Base-by-base conservation (phyloP, 1,139 yeast species). In the Komagataea norvegica region DNA sequence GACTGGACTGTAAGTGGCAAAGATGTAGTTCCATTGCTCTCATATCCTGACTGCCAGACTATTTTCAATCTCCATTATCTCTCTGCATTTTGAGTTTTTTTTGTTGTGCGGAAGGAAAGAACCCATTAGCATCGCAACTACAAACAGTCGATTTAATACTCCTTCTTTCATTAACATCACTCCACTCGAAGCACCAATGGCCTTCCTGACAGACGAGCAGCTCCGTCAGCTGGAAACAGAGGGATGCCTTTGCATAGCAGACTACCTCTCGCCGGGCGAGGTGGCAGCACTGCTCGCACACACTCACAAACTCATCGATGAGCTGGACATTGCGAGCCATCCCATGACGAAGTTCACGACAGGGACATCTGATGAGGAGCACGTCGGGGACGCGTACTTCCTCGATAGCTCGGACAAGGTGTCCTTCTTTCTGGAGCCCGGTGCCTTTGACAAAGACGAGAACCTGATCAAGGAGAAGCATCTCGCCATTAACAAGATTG, bases 261-360 rank as follows among this genome's bases (percentile, higher is more conserved):
- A 69, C 40, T 84, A 77, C 49, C 65, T 83, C 13, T 51, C 64
- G 2, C 51, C 56, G 1, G 64, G 61, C 2, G 70, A 73, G 34
- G 67, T 74, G 2, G 33, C 48, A 0, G 48, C 47, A 1, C 59
- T 82, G 29, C 56, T 77, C 34, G 37, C 43, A 0, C 68, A 72
- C 43, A 68, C 84, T 1, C 62, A 65, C 22, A 41, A 55, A 18
- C 59, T 83, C 19, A 64, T 82, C 33, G 49, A 57, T 1, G 64
- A 67, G 6, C 70, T 83, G 37, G 78, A 80, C 45, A 51, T 79
- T 6, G 54, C 61, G 3, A 59, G 61, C n/a, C 93, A 84, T 51
- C 93, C 94, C 10, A 60, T 72, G 57, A 83, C 91, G 24, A 73
- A 70, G 52, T 84, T 84, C 65, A 75, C 78, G 36, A 83, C 93